Evolutionary conservation across 257 asterid species (phyloP).

Genomic region (Primulina eburnea): DNA sequence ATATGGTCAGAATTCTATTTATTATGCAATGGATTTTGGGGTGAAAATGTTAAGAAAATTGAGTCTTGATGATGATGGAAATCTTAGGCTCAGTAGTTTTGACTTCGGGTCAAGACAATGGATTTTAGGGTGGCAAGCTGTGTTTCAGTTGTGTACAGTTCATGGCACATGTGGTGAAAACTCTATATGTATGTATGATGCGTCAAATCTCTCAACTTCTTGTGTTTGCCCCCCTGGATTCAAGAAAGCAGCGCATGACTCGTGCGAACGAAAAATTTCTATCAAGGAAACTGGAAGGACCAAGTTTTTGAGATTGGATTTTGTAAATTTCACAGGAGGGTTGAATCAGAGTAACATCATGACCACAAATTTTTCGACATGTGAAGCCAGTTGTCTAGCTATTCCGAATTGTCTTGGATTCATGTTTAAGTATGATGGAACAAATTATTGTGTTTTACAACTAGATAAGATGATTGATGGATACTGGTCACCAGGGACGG

Average conservation of each 20-base stretch:
- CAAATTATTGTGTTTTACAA: conserved; percentile 55
- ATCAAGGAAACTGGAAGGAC: conserved; percentile 30
- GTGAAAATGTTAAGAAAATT: conserved; percentile 48
- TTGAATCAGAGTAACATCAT: conserved; percentile 42
- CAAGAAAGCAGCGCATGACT: conserved; percentile 16
- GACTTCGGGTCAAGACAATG: conserved; percentile 38
- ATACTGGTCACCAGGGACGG: conserved; percentile 65
- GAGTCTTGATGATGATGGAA: conserved; percentile 69
- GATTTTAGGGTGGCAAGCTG: conserved; percentile 65
- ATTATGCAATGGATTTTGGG: conserved; percentile 50
- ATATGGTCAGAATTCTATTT: conserved; percentile 22
- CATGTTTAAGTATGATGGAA: conserved; percentile 69
- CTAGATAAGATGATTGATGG: conserved; percentile 53
- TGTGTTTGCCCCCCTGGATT: conserved; percentile 88
- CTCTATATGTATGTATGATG: conserved; percentile 59
- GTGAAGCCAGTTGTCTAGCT: conserved; percentile 39
- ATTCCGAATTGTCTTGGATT: conserved; percentile 50
- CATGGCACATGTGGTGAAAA: conserved; percentile 68
- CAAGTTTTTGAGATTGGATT: conserved; percentile 61
- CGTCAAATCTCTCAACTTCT: conserved; percentile 40
- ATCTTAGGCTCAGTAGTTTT: conserved; percentile 59
- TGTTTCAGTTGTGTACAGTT: conserved; percentile 47
- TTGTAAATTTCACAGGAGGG: conserved; percentile 61
- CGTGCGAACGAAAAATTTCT: conserved; percentile 45
- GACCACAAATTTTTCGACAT: conserved; percentile 36